Conservation (phyloP, 106 monocot genomes). For the Hemerocallis citrina region DNA sequence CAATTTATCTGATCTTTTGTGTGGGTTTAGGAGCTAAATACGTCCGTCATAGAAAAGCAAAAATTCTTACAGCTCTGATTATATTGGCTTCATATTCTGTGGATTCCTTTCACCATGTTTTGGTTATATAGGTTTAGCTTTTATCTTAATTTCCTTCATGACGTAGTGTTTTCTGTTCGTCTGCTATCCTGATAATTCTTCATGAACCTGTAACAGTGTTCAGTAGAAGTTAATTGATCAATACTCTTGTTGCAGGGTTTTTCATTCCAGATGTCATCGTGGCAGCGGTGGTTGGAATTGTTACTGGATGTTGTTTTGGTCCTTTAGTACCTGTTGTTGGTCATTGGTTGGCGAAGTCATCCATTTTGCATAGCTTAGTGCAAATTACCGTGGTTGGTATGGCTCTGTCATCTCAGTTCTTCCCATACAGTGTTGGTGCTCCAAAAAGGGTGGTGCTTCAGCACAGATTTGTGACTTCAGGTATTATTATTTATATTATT, state of each 20-base stretch:
- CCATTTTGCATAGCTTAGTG: conserved; percentile 58
- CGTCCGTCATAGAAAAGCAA: no score
- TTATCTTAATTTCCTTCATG: neutral
- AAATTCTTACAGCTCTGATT: no score
- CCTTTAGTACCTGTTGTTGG: conserved; percentile 71
- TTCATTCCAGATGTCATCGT: conserved; percentile 84
- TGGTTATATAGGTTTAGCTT: neutral
- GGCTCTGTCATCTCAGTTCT: conserved; percentile 79
- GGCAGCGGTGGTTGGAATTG: conserved; percentile 65
- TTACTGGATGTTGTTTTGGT: conserved; percentile 81
- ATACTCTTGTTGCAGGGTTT: conserved; percentile 52
- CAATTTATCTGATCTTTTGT: no score
- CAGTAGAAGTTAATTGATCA: neutral
- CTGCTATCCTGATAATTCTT: neutral
- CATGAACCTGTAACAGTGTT: neutral
- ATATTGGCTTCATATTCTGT: no score
- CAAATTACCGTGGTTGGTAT: conserved; percentile 61
- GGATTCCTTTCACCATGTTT: no score
- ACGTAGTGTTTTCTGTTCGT: neutral
- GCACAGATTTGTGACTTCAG: conserved; percentile 56
- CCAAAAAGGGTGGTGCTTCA: conserved; percentile 95
- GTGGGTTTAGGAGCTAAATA: no score
- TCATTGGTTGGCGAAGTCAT: conserved; percentile 60
- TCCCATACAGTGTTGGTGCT: conserved; percentile 75
- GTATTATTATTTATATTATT: conserved; percentile 18